Conservation (phyloP, 2,329 filamentous ascomycete genomes). For the Raffaelea albimanens region DNA sequence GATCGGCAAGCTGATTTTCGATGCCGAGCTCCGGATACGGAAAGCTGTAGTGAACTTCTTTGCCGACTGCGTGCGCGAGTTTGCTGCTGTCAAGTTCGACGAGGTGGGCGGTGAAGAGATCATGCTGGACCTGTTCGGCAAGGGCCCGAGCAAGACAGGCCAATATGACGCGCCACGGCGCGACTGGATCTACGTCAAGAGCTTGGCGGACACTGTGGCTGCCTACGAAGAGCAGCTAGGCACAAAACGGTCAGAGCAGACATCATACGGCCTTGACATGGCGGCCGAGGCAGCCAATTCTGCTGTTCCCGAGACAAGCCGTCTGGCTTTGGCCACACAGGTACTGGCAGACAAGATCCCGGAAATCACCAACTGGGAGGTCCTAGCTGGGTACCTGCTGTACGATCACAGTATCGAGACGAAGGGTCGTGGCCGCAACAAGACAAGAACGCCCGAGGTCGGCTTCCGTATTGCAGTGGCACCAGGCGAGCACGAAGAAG, state of each 20-base stretch:
- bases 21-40: slow-evolving; percentile 72
- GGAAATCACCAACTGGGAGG: slow-evolving; percentile 79
- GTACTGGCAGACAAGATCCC: slow-evolving; percentile 73
- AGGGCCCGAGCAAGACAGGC: slow-evolving; percentile 52
- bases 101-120: slow-evolving; percentile 73
- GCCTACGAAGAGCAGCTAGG: slow-evolving; percentile 67
- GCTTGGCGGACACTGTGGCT: slow-evolving; percentile 72
- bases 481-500: slow-evolving; percentile 67
- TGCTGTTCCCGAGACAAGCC: slow-evolving; percentile 58
- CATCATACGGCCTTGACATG: slow-evolving; percentile 23
- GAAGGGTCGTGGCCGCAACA: slow-evolving; percentile 22
- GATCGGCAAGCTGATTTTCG: slow-evolving; percentile 81
- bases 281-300: slow-evolving; percentile 33
- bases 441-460: slow-evolving; percentile 35
- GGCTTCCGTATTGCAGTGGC: slow-evolving; percentile 64
- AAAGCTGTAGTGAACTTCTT: slow-evolving; percentile 90
- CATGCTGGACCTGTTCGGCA: slow-evolving; percentile 64
- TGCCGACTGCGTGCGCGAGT: slow-evolving; percentile 73
- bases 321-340: slow-evolving; percentile 78
- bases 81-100: slow-evolving; percentile 70
- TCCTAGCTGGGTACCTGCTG: slow-evolving; percentile 78
- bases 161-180: slow-evolving; percentile 67
- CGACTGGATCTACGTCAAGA: slow-evolving; percentile 89
- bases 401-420: slow-evolving; percentile 73
- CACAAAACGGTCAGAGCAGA: slow-evolving; percentile 21